Conservation (phyloP, 371 early-diverging fungal genomes). For the Phascolomyces articulosus region DNA sequence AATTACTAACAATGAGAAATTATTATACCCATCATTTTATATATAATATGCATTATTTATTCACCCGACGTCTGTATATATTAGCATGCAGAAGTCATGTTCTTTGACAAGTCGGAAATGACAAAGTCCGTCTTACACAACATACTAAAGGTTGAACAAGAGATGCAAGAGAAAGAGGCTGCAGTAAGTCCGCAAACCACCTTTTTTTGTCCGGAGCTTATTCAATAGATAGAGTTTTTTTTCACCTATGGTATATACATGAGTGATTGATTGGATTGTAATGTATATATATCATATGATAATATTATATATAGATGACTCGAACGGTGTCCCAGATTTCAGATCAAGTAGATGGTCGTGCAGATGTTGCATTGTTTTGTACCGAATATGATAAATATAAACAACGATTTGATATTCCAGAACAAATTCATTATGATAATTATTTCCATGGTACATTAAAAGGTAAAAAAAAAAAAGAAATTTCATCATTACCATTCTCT, state of each 20-base stretch:
- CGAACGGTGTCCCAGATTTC: not conserved
- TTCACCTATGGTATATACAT: too few relatives aligned
- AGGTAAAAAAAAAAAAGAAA: too few relatives aligned
- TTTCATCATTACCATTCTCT: too few relatives aligned
- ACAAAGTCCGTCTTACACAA: conserved; percentile 14
- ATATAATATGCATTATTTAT: too few relatives aligned
- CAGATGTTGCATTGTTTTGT: not conserved
- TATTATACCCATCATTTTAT: too few relatives aligned
- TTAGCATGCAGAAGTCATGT: conserved; percentile 16
- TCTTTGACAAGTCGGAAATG: conserved; percentile 20
- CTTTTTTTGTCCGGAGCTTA: not conserved
- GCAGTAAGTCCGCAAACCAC: conserved; percentile 10
- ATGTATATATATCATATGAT: not conserved
- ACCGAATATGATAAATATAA: not conserved
- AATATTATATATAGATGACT: not conserved
- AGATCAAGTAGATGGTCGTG: not conserved
- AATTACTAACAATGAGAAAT: too few relatives aligned
- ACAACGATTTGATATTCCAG: conserved; percentile 27
- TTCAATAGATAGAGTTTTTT: too few relatives aligned
- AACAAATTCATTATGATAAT: conserved; percentile 53
- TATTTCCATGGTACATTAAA: conserved; percentile 40
- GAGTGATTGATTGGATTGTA: too few relatives aligned
- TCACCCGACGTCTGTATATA: too few relatives aligned
- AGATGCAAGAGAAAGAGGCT: conserved; percentile 9
- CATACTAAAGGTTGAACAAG: conserved; percentile 14